Base-by-base conservation (phyloP, 2,329 filamentous ascomycete genomes). In the Ceratocystiopsis minuta region DNA sequence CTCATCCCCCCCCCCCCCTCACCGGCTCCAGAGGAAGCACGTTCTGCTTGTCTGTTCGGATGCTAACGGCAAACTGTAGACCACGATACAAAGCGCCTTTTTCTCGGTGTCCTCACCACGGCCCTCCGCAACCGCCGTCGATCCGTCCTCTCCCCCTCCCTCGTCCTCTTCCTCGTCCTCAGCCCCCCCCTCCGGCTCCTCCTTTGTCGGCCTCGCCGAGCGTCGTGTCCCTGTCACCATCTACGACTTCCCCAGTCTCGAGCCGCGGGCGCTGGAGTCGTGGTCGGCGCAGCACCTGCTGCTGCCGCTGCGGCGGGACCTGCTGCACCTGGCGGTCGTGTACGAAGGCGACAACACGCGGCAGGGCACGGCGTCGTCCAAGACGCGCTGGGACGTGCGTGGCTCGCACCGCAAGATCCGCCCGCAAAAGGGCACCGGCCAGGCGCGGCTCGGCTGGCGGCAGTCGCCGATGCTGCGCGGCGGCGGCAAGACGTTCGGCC, bases 341-440 rank as follows among this genome's bases (percentile, higher is more conserved):
- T 96, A 80, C 67, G 90, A 98, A 64, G 90, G 83, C 51, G 88
- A 96, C 64, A 74, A 68, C 55, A 81, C 84, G 43, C 79, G 90
- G 28, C 80, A 86, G 58, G 90, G 90, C 49, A 92, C 85, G 3
- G 90, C 87, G 37, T 79, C 67, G 51, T 75, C 75, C 48, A 92
- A 92, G 66, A 90, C 75, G 53, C 75, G 88, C 46, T 75, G 62
- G 55, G 85, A 96, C 47, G 79, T 98, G 18, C 75, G 78, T 54
- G 90, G 88, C 47, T 90, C 84, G 44, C 73, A 78, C 57, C 68
- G 70, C 53, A 98, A 98, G 65, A 62, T 95, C 34, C 67, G 76
- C 16, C 78, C 76, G 15, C 90, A 98, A 57, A 98, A 98, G 63
- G 90, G 90, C 44, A 73, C 70, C 3, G 90, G 90, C 44, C 60